Evolutionary conservation across 495 filamentous ascomycete species (phyloP).

Genomic region (Penicillium robsamsonii): DNA sequence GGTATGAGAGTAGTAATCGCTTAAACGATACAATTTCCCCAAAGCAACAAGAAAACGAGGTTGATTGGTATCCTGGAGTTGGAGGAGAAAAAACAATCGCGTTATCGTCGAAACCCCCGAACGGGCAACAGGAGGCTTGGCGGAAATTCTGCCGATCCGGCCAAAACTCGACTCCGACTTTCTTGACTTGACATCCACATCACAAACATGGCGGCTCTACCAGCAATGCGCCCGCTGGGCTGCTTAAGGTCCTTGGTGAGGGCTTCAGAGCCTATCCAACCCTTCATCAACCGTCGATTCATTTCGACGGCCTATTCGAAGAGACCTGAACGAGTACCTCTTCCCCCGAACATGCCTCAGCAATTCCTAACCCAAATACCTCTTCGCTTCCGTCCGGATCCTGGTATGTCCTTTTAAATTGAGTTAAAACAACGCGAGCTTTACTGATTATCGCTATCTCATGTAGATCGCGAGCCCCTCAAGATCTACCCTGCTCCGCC

Average conservation of each 20-base stretch:
- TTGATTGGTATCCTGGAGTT: conserved; percentile 6
- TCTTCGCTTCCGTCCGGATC: conserved; percentile 34
- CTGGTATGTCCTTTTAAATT: conserved; percentile 26
- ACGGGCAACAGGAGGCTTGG: conserved; percentile 35
- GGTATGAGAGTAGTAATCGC: not conserved
- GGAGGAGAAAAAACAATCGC: conserved; percentile 15
- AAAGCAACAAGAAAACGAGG: conserved; percentile 13
- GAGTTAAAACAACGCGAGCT: not conserved
- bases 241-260: conserved; percentile 57
- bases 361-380: conserved; percentile 46
- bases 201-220: conserved; percentile 56
- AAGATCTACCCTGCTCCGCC: conserved; percentile 55
- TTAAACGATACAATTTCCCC: not conserved
- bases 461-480: conserved; percentile 43
- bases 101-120: conserved; percentile 8
- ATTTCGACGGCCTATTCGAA: conserved; percentile 43
- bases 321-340: conserved; percentile 35
- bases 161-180: conserved; percentile 35
- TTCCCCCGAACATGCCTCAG: conserved; percentile 42
- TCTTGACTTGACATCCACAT: conserved; percentile 22
- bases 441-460: conserved; percentile 20
- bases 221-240: conserved; percentile 62
- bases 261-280: conserved; percentile 46
- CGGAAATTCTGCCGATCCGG: conserved; percentile 44
- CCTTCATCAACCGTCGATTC: conserved; percentile 38